These are phyloP conservation scores for Rosa chinensis DNA, from an alignment of 306 rosid species.

Conservation along the genomic window DNA sequence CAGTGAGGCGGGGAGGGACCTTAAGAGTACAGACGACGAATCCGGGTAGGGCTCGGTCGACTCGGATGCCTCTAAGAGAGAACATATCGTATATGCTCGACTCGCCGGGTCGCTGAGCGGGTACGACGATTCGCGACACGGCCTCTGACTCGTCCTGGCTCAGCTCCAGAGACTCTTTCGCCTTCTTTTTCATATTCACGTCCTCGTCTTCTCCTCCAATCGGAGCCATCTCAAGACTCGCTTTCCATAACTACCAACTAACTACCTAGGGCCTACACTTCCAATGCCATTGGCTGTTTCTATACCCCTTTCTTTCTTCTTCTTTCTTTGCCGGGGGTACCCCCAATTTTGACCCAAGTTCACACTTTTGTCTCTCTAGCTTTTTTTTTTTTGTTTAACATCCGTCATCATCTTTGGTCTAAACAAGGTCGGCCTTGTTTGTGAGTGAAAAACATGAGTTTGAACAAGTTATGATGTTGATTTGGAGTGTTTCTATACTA, in stretches of 20 bases:
- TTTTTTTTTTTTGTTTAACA: too few relatives aligned
- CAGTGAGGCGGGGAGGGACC: slow-evolving; percentile 62
- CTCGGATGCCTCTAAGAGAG: slow-evolving; percentile 60
- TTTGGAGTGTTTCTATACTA: too few relatives aligned
- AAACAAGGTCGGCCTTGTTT: too few relatives aligned
- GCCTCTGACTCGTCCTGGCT: slow-evolving; percentile 41
- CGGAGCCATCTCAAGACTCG: background rate
- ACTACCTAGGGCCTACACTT: too few relatives aligned
- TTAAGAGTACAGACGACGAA: slow-evolving; percentile 53
- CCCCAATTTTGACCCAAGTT: too few relatives aligned
- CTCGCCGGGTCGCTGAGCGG: slow-evolving; percentile 26
- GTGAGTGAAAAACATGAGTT: too few relatives aligned
- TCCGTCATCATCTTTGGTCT: too few relatives aligned
- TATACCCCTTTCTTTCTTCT: too few relatives aligned
- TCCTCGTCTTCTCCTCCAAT: background rate
- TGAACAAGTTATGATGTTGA: too few relatives aligned
- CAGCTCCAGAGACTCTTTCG: slow-evolving; percentile 36
- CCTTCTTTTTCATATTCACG: slow-evolving; percentile 21
- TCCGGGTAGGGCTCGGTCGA: slow-evolving; percentile 50
- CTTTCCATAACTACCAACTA: background rate
- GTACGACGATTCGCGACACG: slow-evolving; percentile 44
- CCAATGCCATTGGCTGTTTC: background rate
- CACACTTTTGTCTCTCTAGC: too few relatives aligned
- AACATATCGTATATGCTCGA: slow-evolving; percentile 55
- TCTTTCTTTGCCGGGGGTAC: too few relatives aligned